Percentiles rank a stretch among this genome's conserved stretches.
Conservation (phyloP, 805 yeast species). For the Pichia californica region DNA sequence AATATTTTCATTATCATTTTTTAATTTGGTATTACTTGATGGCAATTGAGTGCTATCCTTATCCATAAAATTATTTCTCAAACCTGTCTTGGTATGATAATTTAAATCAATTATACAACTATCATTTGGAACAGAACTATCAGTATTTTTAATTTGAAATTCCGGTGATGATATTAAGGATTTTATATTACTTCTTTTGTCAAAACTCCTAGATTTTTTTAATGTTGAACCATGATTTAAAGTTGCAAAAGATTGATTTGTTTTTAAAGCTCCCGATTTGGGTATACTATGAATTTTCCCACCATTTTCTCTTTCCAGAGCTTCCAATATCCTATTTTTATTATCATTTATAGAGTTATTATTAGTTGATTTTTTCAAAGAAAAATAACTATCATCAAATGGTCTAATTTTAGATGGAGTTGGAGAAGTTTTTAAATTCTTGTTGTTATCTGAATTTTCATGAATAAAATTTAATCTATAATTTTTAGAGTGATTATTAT, state of each 20-base stretch:
- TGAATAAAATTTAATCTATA: constrained; percentile 42
- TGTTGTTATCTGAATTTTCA: background rate
- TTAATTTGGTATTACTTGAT: background rate
- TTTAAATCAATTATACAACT: background rate
- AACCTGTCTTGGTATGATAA: background rate
- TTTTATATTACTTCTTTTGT: constrained; percentile 9
- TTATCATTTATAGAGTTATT: background rate
- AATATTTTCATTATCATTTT: background rate
- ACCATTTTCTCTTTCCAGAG: background rate
- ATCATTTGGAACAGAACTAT: background rate
- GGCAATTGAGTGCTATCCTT: background rate
- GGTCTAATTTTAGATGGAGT: background rate
- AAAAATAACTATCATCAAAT: constrained; percentile 1
- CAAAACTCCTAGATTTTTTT: constrained; percentile 23
- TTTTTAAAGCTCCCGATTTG: background rate
- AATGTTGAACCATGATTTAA: background rate
- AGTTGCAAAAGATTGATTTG: background rate
- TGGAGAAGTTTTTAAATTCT: background rate
- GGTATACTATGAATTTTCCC: too few relatives aligned
- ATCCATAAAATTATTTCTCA: constrained; percentile 1
- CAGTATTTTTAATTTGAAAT: background rate
- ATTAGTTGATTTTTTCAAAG: constrained; percentile 1
- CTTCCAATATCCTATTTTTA: background rate
- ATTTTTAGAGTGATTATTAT: constrained; percentile 58
- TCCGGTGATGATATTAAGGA: constrained; percentile 1